A percentile compares a stretch with the other conserved stretches of the same genome.
These are phyloP conservation scores for Isatis lusitanica DNA, from an alignment of 441 rosid genomes.

Conservation along the genomic window DNA sequence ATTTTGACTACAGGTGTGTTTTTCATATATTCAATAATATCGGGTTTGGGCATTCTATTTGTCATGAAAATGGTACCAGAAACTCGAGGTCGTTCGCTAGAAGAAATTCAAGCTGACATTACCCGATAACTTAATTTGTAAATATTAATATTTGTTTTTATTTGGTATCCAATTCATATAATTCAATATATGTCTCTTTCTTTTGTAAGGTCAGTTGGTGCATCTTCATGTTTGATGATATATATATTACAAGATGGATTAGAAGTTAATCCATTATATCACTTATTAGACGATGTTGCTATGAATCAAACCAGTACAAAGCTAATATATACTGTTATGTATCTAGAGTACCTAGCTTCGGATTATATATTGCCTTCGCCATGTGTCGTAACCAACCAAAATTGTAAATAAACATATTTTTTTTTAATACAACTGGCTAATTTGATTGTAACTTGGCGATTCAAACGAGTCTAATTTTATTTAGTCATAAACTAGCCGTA, in stretches of 20 bases:
- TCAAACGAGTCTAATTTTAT: too few species aligned
- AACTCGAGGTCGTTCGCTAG: conserved; percentile 54
- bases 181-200: neutral
- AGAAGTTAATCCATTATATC: neutral
- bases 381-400: neutral
- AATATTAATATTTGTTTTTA: neutral
- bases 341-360: neutral
- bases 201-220: neutral
- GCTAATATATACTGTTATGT: neutral
- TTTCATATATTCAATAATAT: conserved; percentile 42
- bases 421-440: too few species aligned
- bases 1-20: conserved; percentile 42
- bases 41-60: conserved; percentile 42
- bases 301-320: neutral
- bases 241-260: neutral
- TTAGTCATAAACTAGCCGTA: too few species aligned
- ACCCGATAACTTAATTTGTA: conserved; percentile 21
- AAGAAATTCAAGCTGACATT: conserved; percentile 35
- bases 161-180: conserved; percentile 7
- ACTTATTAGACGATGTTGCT: neutral
- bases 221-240: neutral
- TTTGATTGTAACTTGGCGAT: too few species aligned
- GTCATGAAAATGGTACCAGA: conserved; percentile 58
- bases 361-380: neutral
- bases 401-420: too few species aligned